Evolutionary conservation across 2,329 filamentous ascomycete species (phyloP).

Genomic region (Magnaporthiopsis incrustans): DNA sequence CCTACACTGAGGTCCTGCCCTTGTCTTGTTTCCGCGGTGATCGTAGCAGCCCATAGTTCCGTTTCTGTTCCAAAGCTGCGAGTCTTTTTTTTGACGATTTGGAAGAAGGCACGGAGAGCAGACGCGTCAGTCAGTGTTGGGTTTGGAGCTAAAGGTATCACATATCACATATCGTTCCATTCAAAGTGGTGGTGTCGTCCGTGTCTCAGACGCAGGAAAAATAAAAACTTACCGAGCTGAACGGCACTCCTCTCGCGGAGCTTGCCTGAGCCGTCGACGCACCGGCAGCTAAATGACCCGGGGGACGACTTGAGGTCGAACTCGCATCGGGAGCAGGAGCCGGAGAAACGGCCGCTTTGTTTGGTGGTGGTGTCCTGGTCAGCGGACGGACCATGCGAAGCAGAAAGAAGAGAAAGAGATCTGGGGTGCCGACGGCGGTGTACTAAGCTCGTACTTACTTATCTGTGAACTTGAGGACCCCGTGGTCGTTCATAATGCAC

Average conservation of each 20-base stretch:
- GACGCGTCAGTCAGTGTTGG: neutral
- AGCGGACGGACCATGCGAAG: neutral
- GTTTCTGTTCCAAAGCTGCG: slow-evolving; percentile 26
- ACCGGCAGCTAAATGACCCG: slow-evolving; percentile 17
- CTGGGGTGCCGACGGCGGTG: neutral
- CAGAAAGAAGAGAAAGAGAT: no score
- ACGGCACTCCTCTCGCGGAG: slow-evolving; percentile 9
- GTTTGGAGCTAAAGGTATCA: neutral
- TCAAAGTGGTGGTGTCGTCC: no score
- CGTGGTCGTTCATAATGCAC: slow-evolving; percentile 20
- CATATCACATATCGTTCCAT: neutral
- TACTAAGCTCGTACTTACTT: no score
- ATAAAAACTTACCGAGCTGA: slow-evolving; percentile 17
- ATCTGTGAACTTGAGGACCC: slow-evolving; percentile 14
- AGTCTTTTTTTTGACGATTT: slow-evolving; percentile 18
- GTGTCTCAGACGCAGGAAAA: no score
- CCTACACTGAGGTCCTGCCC: neutral
- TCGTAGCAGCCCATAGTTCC: slow-evolving; percentile 30
- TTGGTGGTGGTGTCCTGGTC: neutral
- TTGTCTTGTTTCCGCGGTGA: slow-evolving; percentile 28
- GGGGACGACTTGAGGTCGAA: slow-evolving; percentile 1
- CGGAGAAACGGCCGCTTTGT: slow-evolving; percentile 17
- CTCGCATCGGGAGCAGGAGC: slow-evolving; percentile 16
- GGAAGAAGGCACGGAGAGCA: neutral
- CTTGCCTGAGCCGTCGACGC: slow-evolving; percentile 10